A percentile compares a stretch with the other conserved stretches of the same genome.
phyloP scores from a whole-genome alignment of 169 alveolate genomes.

The Pseudocohnilembus persalinus region DNA sequence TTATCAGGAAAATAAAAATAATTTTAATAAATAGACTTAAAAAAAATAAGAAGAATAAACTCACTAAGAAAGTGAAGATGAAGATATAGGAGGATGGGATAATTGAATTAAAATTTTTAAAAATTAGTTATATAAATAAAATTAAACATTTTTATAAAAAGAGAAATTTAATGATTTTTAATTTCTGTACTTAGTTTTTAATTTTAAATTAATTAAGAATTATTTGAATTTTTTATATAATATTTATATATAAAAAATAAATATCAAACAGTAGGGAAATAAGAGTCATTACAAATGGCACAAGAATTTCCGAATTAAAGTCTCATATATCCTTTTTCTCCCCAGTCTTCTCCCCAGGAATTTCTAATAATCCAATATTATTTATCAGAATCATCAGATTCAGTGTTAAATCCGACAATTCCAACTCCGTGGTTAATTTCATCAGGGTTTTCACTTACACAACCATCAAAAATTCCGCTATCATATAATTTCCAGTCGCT shows the following conservation, averaged over 20 bases:
- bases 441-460: constrained; percentile 93
- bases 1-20: neutral
- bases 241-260: neutral
- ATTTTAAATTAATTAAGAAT: no score
- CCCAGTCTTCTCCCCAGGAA: constrained; percentile 95
- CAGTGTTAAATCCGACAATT: constrained; percentile 85
- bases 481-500: neutral
- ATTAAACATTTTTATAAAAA: neutral
- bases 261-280: constrained; percentile 18
- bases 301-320: constrained; percentile 48
- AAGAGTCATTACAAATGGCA: constrained; percentile 29
- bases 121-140: no score
- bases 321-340: constrained; percentile 80
- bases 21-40: neutral
- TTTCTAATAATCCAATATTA: constrained; percentile 89
- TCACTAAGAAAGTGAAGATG: neutral
- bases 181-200: neutral
- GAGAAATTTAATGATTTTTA: no score
- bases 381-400: constrained; percentile 21
- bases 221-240: neutral
- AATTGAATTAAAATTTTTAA: neutral
- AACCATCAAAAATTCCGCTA: neutral
- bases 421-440: constrained; percentile 91
- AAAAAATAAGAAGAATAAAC: neutral
- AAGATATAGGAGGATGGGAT: neutral